Evolutionary conservation across 306 rosid genomes (phyloP).

Genomic region (Erythrophleum fordii): DNA sequence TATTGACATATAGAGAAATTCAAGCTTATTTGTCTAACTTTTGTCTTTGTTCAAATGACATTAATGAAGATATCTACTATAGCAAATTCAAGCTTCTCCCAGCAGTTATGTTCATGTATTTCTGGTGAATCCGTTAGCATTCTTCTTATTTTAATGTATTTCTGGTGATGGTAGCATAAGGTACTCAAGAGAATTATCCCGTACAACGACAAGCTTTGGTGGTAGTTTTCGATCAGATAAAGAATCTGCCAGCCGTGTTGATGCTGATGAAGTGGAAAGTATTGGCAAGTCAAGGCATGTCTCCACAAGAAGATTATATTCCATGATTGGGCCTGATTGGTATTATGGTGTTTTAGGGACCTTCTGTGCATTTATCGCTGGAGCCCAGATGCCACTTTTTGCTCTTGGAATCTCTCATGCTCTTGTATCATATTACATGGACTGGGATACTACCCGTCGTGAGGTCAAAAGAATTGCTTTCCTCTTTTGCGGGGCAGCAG

Average conservation of each 20-base stretch:
- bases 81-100: background rate
- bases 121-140: too few species aligned
- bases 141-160: background rate
- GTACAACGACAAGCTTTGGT: slow-evolving; percentile 69
- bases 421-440: slow-evolving; percentile 88
- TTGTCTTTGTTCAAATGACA: background rate
- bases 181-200: slow-evolving; percentile 66
- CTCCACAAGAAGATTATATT: slow-evolving; percentile 62
- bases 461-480: slow-evolving; percentile 72
- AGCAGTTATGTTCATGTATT: background rate
- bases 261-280: slow-evolving; percentile 56
- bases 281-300: slow-evolving; percentile 46
- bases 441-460: slow-evolving; percentile 75
- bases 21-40: too few species aligned
- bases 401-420: slow-evolving; percentile 96
- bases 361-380: slow-evolving; percentile 75
- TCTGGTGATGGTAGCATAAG: slow-evolving; percentile 46
- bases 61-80: background rate
- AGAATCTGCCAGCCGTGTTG: slow-evolving; percentile 56
- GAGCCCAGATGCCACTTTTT: slow-evolving; percentile 92
- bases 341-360: slow-evolving; percentile 72
- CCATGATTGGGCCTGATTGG: slow-evolving; percentile 93
- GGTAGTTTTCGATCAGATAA: slow-evolving; percentile 85
- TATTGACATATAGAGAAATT: too few species aligned
- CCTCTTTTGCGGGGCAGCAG: slow-evolving; percentile 75